phyloP scores from a whole-genome alignment of 164 flowering plant genomes.

The Cinnamomum chago region DNA sequence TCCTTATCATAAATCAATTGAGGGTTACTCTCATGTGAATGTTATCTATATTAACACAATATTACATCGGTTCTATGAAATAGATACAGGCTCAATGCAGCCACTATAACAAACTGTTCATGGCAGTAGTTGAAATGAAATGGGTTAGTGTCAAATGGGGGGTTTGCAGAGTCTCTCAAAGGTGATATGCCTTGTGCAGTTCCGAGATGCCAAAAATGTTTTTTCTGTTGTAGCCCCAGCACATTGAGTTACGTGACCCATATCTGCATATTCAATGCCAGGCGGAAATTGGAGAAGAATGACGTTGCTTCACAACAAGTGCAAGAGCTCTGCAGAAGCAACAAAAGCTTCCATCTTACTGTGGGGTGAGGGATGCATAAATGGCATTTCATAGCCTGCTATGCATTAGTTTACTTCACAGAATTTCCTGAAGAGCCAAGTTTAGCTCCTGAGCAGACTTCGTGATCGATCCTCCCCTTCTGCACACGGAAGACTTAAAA shows the following conservation, averaged over 20 bases:
- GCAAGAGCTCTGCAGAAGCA: not conserved
- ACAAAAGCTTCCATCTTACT: slow-evolving; percentile 7
- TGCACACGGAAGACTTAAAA: slow-evolving; percentile 12
- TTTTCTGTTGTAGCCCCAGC: not conserved
- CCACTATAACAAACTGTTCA: slow-evolving; percentile 1
- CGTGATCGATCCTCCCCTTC: slow-evolving; percentile 81
- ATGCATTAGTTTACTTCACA: slow-evolving; percentile 18
- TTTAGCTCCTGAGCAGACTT: slow-evolving; percentile 68
- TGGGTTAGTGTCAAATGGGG: not conserved
- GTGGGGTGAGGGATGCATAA: slow-evolving; percentile 4
- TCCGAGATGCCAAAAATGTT: not conserved
- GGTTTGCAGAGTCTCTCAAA: not conserved
- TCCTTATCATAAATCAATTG: not conserved
- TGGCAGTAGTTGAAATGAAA: not conserved
- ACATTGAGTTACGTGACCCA: slow-evolving; percentile 5
- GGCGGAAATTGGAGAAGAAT: not conserved
- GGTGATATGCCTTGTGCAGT: not conserved
- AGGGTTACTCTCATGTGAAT: not conserved
- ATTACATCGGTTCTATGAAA: not conserved
- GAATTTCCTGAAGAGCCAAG: slow-evolving; percentile 51
- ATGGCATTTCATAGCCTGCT: slow-evolving; percentile 4
- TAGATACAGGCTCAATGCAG: slow-evolving; percentile 11
- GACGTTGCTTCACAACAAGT: not conserved
- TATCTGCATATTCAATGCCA: slow-evolving; percentile 13
- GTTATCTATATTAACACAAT: not conserved